A percentile compares a stretch with the other conserved stretches of the same genome.
These are phyloP conservation scores for Dothideomycetes sp. DNA, from an alignment of 2,329 filamentous ascomycete genomes.

Conservation along the genomic window DNA sequence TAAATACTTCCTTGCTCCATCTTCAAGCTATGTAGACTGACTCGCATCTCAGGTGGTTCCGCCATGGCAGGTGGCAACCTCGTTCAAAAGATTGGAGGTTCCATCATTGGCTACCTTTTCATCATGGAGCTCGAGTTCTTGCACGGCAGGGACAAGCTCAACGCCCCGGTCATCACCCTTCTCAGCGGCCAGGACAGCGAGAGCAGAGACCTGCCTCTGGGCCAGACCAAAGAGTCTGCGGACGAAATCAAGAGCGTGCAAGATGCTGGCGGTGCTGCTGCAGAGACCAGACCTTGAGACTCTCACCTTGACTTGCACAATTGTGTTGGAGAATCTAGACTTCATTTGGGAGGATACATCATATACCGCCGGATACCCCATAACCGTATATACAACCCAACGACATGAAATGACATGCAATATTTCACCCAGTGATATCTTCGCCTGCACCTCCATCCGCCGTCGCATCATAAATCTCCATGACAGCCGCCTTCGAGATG, in stretches of 20 bases:
- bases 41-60: constrained; percentile 59
- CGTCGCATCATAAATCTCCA: no score
- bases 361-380: no score
- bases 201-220: constrained; percentile 12
- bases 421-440: no score
- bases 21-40: constrained; percentile 3
- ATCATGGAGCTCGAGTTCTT: constrained; percentile 92
- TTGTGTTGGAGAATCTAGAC: no score
- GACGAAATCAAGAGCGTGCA: constrained; percentile 13
- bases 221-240: constrained; percentile 14
- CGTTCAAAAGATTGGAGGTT: constrained; percentile 73
- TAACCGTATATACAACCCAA: no score
- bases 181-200: constrained; percentile 50
- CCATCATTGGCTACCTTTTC: constrained; percentile 84
- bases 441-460: no score
- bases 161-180: constrained; percentile 72
- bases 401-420: no score
- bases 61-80: constrained; percentile 79
- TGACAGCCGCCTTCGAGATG: no score
- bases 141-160: constrained; percentile 82
- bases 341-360: no score
- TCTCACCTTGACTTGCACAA: no score
- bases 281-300: constrained; percentile 13
- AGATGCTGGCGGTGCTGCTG: constrained; percentile 14
- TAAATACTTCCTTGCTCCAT: constrained; percentile 36